A percentile compares a stretch with the other conserved stretches of the same genome.
Conservation (phyloP, 768 basidiomycete genomes). For the Macrocybe gigantea region DNA sequence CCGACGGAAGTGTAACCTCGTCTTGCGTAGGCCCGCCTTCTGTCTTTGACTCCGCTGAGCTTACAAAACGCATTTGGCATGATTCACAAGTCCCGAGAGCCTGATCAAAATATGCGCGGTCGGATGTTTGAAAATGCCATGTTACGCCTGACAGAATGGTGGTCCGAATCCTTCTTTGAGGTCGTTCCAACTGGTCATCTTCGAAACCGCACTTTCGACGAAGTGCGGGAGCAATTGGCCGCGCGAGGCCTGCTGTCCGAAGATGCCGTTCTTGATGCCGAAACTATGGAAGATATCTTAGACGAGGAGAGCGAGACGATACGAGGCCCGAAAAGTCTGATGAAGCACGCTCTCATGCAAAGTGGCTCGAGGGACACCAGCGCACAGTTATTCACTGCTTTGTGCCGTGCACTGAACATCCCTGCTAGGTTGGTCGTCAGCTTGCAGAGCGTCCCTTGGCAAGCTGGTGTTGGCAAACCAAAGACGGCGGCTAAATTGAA, state of each 20-base stretch:
- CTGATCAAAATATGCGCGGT: slow-evolving; percentile 77
- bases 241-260: slow-evolving; percentile 22
- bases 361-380: slow-evolving; percentile 80
- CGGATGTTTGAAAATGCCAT: slow-evolving; percentile 85
- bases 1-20: slow-evolving; percentile 2
- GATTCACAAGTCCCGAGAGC: slow-evolving; percentile 76
- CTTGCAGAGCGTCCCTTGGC: slow-evolving; percentile 90
- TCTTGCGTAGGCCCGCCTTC: slow-evolving; percentile 67
- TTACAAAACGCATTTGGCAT: slow-evolving; percentile 77
- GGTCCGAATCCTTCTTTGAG: slow-evolving; percentile 68
- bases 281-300: slow-evolving; percentile 30
- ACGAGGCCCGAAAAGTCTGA: slow-evolving; percentile 75
- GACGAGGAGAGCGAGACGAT: slow-evolving; percentile 65
- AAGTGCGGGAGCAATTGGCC: slow-evolving; percentile 46
- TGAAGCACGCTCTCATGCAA: slow-evolving; percentile 86
- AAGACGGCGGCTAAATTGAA: slow-evolving; percentile 37
- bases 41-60: slow-evolving; percentile 78
- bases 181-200: slow-evolving; percentile 62
- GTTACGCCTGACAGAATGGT: slow-evolving; percentile 75
- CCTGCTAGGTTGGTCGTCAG: slow-evolving; percentile 86
- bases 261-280: slow-evolving; percentile 13
- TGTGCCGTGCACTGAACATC: slow-evolving; percentile 81
- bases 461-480: slow-evolving; percentile 56
- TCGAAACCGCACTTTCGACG: slow-evolving; percentile 71
- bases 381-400: slow-evolving; percentile 86